Conservation (phyloP, 306 rosid species). For the Crataegus laevigata region DNA sequence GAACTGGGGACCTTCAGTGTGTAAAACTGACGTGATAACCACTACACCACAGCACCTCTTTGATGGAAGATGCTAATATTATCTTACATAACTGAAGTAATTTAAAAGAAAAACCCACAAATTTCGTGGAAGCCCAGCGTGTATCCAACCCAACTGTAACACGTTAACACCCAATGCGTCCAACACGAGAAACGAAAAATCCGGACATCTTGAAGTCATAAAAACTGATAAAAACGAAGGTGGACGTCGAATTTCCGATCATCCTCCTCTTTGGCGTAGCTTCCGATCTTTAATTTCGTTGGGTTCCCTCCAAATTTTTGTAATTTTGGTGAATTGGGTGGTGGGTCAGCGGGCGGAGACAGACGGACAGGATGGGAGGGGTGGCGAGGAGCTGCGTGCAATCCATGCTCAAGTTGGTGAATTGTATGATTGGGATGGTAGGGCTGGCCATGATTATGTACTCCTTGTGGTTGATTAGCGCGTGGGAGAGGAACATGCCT, state of each 20-base stretch:
- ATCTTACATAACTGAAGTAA: not conserved
- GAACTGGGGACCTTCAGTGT: conserved; percentile 94
- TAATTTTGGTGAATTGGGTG: conserved; percentile 4
- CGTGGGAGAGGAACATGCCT: conserved; percentile 53
- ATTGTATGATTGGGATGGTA: conserved; percentile 67
- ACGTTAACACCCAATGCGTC: not conserved
- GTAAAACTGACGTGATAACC: conserved; percentile 97
- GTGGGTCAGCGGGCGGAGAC: not conserved
- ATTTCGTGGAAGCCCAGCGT: not conserved
- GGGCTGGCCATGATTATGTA: conserved; percentile 68
- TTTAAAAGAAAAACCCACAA: not conserved
- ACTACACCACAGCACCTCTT: conserved; percentile 73
- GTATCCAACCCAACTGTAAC: not conserved
- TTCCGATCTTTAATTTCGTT: not conserved
- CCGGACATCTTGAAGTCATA: not conserved
- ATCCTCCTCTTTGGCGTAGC: not conserved
- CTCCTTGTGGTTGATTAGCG: conserved; percentile 65
- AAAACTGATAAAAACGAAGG: not conserved
- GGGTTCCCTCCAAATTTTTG: not conserved
- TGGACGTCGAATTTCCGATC: not conserved
- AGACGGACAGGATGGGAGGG: conserved; percentile 25
- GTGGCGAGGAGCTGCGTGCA: conserved; percentile 59
- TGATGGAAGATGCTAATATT: rapidly evolving
- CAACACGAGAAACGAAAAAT: not conserved
- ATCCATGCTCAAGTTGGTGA: conserved; percentile 67